Base-by-base conservation (phyloP, 768 basidiomycete species). In the Pleurotus tuber-regium region DNA sequence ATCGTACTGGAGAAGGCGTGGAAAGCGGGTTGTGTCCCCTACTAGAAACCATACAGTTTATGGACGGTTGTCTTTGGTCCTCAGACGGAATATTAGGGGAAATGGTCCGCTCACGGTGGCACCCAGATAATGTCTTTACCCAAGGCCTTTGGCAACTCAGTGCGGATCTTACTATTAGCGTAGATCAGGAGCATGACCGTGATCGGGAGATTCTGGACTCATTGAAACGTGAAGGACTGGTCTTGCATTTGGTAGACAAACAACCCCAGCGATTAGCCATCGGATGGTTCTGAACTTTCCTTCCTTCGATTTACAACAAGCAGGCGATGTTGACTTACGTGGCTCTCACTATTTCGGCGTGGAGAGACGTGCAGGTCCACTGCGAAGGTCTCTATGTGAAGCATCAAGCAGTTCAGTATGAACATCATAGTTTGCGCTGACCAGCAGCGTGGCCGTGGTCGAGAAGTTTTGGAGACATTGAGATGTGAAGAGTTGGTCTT, bases 21-120 rank as follows among this genome's bases (percentile, higher is more conserved):
- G 18, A 11, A 24, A 4, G 12, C 9, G 46, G 46, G 31, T 4
- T 33, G 16, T 48, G 46, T 19, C 46, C 46, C 14, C 30, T 33
- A 21, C 23, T 48, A 11, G 46, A 48, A 21, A 24, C n/a, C 31
- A 35, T 48, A n/a, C 46, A 48, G 18, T 48, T 48, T n/a, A 48
- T 8, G 29, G 46, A 48, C 9, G 46, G 46, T n/a, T 48, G 46
- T 24, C 23, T 48, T n/a, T 48, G 46, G 46, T 48, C 46, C 29
- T 48, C 46, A 10, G 46, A 48, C 35, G 46, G 46, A 12, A 10
- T 35, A 26, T 23, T 48, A 31, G 46, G 28, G 2, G 46, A 35
- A 19, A 48, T 48, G 46, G 46, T 35, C 6, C 46, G 46, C 31
- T 48, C 46, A 33, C 46, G 46, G 6, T 48, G 29, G 18, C 29